These are phyloP conservation scores for Aureobasidium lini DNA, from an alignment of 2,329 filamentous ascomycete genomes.

Conservation along the genomic window DNA sequence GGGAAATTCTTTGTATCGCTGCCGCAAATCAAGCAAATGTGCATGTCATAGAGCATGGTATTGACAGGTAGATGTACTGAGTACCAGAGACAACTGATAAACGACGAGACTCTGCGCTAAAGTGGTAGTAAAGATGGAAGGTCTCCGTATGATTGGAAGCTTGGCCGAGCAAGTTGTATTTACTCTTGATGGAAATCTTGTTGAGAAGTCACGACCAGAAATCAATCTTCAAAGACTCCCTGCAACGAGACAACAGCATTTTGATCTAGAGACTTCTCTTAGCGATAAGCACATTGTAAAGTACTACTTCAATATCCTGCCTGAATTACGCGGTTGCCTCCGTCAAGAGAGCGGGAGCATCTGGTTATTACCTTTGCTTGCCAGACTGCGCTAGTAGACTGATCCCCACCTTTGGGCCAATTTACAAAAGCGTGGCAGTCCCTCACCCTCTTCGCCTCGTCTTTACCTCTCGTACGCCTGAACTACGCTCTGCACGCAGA, in stretches of 20 bases:
- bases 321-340: neutral
- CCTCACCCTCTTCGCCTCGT: conserved; percentile 8
- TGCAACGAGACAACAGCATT: neutral
- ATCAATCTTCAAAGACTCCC: neutral
- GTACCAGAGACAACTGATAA: too few relatives aligned
- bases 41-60: neutral
- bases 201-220: neutral
- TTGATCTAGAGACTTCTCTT: neutral
- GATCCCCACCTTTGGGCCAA: conserved; percentile 11
- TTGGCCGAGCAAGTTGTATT: neutral
- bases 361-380: conserved; percentile 7
- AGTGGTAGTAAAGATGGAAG: neutral
- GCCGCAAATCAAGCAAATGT: neutral
- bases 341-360: neutral
- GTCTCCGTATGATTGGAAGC: neutral
- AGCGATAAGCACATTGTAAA: neutral
- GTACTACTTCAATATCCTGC: neutral
- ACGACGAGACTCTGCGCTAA: too few relatives aligned
- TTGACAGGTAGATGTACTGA: neutral
- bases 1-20: conserved; percentile 7
- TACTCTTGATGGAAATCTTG: neutral
- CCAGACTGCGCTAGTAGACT: conserved; percentile 1
- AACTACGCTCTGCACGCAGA: conserved; percentile 10
- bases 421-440: conserved; percentile 13
- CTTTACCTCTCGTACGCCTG: conserved; percentile 10